Percentiles rank a stretch among this genome's conserved stretches.
phyloP scores from a whole-genome alignment of 202 grass and related monocot genomes.

The Setaria viridis region DNA sequence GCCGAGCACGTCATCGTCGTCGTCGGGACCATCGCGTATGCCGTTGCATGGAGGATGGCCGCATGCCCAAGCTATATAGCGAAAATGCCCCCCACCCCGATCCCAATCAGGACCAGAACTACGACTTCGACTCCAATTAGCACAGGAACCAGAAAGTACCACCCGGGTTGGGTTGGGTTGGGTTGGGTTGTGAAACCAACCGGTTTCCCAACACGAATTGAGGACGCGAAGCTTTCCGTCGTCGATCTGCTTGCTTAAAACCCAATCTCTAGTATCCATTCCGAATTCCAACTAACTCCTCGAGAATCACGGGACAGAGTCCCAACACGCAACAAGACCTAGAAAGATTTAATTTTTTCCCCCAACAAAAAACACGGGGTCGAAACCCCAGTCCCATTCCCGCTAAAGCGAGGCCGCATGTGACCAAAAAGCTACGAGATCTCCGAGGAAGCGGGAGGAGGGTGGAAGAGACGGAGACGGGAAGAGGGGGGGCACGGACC shows the following conservation, averaged over 20 bases:
- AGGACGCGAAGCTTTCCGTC: not conserved
- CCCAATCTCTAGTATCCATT: not conserved
- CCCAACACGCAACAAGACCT: not conserved
- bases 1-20: not conserved
- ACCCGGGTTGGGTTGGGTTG: not conserved
- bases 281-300: not conserved
- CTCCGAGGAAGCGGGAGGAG: not conserved
- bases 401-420: not conserved
- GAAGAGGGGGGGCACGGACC: conserved; percentile 13
- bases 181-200: not conserved
- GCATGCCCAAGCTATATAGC: not conserved
- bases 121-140: not conserved
- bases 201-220: not conserved
- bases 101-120: not conserved
- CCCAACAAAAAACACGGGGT: not conserved
- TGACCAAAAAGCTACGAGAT: too few species aligned
- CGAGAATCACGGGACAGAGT: not conserved
- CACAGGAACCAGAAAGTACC: not conserved
- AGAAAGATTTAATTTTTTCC: too few species aligned
- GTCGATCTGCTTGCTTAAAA: not conserved
- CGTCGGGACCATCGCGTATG: not conserved
- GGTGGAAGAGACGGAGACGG: not conserved
- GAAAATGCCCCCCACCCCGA: not conserved
- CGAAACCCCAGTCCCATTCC: not conserved
- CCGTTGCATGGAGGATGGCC: not conserved